A percentile compares a stretch with the other conserved stretches of the same genome.
These are phyloP conservation scores for Cryptosporidium viatorum DNA, from an alignment of 169 alveolate species.

Conservation along the genomic window DNA sequence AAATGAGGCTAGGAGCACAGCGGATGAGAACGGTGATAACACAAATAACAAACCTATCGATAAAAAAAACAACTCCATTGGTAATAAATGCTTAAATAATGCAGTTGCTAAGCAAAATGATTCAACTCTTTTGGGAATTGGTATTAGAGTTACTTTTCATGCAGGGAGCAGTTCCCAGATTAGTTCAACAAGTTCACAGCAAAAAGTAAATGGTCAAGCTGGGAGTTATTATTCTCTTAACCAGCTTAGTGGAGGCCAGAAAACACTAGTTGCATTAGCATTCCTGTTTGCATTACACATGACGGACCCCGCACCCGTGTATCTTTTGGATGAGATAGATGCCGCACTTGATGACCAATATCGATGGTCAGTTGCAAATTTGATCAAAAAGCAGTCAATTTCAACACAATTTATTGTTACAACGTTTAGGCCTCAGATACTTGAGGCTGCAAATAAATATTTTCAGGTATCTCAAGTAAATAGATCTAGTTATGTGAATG, in stretches of 20 bases:
- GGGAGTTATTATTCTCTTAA: constrained; percentile 40
- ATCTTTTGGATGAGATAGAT: constrained; percentile 82
- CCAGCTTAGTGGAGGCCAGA: constrained; percentile 81
- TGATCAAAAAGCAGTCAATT: constrained; percentile 51
- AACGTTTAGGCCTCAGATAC: constrained; percentile 72
- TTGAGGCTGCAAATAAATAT: constrained; percentile 46
- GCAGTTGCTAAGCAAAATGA: not conserved
- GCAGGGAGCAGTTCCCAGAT: constrained; percentile 20
- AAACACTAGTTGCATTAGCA: constrained; percentile 83
- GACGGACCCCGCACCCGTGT: constrained; percentile 82
- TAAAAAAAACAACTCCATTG: not conserved
- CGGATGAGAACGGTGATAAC: constrained; percentile 1
- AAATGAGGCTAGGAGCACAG: not conserved
- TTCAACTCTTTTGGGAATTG: constrained; percentile 51
- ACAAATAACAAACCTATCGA: not conserved
- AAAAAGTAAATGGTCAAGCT: not conserved
- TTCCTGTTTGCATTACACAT: constrained; percentile 80
- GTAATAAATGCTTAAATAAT: not conserved
- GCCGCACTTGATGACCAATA: constrained; percentile 84
- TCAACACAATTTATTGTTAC: constrained; percentile 71
- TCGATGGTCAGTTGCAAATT: constrained; percentile 76
- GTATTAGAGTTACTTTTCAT: constrained; percentile 46
- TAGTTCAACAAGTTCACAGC: not conserved
- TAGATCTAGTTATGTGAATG: constrained; percentile 64
- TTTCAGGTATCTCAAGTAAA: constrained; percentile 69